phyloP scores from a whole-genome alignment of 352 stramenopile species.

The Elongisporangium undulatum region DNA sequence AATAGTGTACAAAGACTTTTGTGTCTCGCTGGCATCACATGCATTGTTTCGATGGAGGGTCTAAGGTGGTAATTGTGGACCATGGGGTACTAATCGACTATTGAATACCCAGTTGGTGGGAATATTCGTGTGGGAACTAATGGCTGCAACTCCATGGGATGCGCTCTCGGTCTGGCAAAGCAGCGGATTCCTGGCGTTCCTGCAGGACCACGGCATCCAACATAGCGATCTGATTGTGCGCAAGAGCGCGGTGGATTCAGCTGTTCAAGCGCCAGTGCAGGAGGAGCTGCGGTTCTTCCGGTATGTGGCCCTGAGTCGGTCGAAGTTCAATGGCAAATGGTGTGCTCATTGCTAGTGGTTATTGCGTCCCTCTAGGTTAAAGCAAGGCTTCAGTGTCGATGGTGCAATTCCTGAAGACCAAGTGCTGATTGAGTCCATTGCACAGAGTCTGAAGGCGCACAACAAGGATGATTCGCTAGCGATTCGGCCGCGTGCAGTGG shows the following conservation, averaged over 20 bases:
- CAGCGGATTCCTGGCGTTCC: slow-evolving; percentile 55
- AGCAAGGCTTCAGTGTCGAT: slow-evolving; percentile 6
- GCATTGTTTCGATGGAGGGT: background rate
- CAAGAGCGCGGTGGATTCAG: slow-evolving; percentile 7
- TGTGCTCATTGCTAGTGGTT: background rate
- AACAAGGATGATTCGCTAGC: background rate
- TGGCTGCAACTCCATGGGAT: slow-evolving; percentile 21
- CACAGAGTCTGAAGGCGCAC: slow-evolving; percentile 5
- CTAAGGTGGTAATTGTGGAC: background rate
- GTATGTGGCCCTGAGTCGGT: slow-evolving; percentile 12
- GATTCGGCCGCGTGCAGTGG: slow-evolving; percentile 16
- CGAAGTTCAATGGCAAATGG: background rate
- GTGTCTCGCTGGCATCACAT: background rate
- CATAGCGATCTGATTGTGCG: slow-evolving; percentile 33
- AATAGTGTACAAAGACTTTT: background rate
- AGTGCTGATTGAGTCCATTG: slow-evolving; percentile 1
- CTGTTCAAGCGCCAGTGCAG: slow-evolving; percentile 1
- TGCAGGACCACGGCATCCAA: slow-evolving; percentile 44
- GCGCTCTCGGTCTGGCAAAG: slow-evolving; percentile 30
- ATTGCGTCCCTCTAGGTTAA: slow-evolving; percentile 16
- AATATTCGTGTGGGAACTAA: background rate
- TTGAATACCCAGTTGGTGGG: background rate
- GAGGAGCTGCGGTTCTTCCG: slow-evolving; percentile 53
- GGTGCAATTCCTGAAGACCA: slow-evolving; percentile 8
- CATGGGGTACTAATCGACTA: background rate